These are phyloP conservation scores for Sclerotinia minor DNA, from an alignment of 2,329 filamentous ascomycete species.

Conservation along the genomic window DNA sequence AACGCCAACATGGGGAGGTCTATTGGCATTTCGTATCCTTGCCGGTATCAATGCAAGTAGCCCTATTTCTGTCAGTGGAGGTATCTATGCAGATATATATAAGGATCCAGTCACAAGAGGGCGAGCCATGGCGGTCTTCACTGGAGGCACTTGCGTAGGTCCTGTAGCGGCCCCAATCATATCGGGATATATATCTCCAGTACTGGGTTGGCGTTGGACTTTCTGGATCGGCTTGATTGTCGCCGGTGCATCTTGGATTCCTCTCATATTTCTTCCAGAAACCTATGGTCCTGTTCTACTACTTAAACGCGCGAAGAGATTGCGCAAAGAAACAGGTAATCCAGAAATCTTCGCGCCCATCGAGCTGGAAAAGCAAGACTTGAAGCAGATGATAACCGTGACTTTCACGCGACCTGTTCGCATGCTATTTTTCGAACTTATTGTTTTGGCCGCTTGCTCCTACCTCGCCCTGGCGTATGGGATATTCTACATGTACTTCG, in stretches of 20 bases:
- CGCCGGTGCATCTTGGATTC: slow-evolving; percentile 60
- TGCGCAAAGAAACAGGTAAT: slow-evolving; percentile 60
- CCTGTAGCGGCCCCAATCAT: slow-evolving; percentile 62
- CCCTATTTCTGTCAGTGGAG: slow-evolving; percentile 62
- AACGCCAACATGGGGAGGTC: slow-evolving; percentile 59
- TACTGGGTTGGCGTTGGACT: slow-evolving; percentile 62
- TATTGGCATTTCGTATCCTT: slow-evolving; percentile 64
- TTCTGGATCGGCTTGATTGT: slow-evolving; percentile 63
- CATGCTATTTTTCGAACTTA: slow-evolving; percentile 60
- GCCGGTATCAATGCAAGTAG: slow-evolving; percentile 58
- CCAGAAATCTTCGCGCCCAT: slow-evolving; percentile 58
- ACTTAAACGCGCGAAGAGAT: slow-evolving; percentile 55
- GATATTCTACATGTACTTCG: slow-evolving; percentile 65
- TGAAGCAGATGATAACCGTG: slow-evolving; percentile 52
- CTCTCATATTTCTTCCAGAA: slow-evolving; percentile 65
- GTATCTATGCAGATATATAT: slow-evolving; percentile 67
- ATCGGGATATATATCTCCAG: slow-evolving; percentile 58
- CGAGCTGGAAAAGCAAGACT: slow-evolving; percentile 60
- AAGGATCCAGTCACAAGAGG: slow-evolving; percentile 56
- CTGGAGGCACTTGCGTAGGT: slow-evolving; percentile 64
- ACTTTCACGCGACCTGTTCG: slow-evolving; percentile 61
- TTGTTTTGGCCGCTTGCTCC: slow-evolving; percentile 61
- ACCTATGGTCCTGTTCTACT: slow-evolving; percentile 61
- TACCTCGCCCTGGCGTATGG: slow-evolving; percentile 63
- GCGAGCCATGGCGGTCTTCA: slow-evolving; percentile 62